These are phyloP conservation scores for Quercus bicolor DNA, from an alignment of 306 rosid species.

Conservation along the genomic window DNA sequence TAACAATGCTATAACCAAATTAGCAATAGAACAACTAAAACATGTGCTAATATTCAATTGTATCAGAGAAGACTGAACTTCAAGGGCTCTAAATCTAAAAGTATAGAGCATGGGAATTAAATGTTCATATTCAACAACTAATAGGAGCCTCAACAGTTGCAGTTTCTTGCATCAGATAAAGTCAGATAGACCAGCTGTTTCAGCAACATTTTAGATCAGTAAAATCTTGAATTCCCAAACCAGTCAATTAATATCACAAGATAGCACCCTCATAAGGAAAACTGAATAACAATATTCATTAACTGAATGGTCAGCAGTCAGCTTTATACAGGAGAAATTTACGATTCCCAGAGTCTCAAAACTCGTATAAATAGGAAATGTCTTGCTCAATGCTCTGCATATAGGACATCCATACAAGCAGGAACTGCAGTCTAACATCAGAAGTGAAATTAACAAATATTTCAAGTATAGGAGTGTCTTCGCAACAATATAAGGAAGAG, in stretches of 20 bases:
- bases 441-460: background rate
- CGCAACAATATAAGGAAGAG: too few relatives aligned
- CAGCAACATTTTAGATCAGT: background rate
- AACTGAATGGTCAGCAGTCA: constrained; percentile 16
- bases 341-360: constrained; percentile 17
- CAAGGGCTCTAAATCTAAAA: constrained; percentile 7
- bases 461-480: background rate
- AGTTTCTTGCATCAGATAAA: background rate
- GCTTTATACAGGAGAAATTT: constrained; percentile 18
- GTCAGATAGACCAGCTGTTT: constrained; percentile 5
- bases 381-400: constrained; percentile 24
- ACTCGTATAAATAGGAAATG: constrained; percentile 15
- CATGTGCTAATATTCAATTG: background rate
- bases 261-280: background rate
- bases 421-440: constrained; percentile 24
- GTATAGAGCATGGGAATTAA: background rate
- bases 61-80: background rate
- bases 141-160: background rate
- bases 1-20: background rate
- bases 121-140: background rate
- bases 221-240: background rate
- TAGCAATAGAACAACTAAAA: background rate
- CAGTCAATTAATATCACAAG: background rate
- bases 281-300: constrained; percentile 2
- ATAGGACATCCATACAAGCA: constrained; percentile 12